A percentile compares a stretch with the other conserved stretches of the same genome.
phyloP scores from a whole-genome alignment of 2,329 filamentous ascomycete species.

The Dactylellina parvicollis region DNA sequence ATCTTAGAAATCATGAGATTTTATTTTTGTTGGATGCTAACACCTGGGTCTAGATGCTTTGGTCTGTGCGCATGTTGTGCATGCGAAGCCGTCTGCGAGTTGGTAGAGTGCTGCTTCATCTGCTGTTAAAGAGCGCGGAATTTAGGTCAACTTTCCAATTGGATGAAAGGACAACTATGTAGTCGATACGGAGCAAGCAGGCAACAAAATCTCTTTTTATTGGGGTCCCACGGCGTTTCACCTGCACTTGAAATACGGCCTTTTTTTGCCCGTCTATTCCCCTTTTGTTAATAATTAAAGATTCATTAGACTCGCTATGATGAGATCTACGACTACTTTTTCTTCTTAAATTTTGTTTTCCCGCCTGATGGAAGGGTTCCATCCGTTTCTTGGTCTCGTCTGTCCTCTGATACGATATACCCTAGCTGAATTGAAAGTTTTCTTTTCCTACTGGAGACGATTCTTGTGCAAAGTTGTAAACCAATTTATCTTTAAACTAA shows the following conservation, averaged over 20 bases:
- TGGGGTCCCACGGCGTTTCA: not conserved
- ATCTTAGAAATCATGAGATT: not conserved
- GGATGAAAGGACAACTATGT: not conserved
- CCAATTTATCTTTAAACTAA: too few species aligned
- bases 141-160: too few species aligned
- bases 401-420: not conserved
- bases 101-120: constrained; percentile 51
- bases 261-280: not conserved
- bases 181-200: not conserved
- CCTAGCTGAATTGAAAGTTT: not conserved
- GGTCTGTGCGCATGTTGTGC: constrained; percentile 52
- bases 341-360: too few species aligned
- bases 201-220: not conserved
- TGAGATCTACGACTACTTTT: constrained; percentile 12
- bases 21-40: constrained; percentile 10
- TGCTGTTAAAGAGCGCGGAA: constrained; percentile 48
- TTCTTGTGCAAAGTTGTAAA: too few species aligned
- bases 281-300: not conserved
- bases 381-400: too few species aligned
- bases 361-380: too few species aligned
- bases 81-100: constrained; percentile 37
- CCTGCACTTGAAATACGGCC: not conserved
- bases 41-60: constrained; percentile 22
- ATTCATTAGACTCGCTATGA: constrained; percentile 10
- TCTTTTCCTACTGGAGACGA: not conserved